These are phyloP conservation scores for Emydomyces testavorans DNA, from an alignment of 2,329 filamentous ascomycete genomes.

Conservation along the genomic window DNA sequence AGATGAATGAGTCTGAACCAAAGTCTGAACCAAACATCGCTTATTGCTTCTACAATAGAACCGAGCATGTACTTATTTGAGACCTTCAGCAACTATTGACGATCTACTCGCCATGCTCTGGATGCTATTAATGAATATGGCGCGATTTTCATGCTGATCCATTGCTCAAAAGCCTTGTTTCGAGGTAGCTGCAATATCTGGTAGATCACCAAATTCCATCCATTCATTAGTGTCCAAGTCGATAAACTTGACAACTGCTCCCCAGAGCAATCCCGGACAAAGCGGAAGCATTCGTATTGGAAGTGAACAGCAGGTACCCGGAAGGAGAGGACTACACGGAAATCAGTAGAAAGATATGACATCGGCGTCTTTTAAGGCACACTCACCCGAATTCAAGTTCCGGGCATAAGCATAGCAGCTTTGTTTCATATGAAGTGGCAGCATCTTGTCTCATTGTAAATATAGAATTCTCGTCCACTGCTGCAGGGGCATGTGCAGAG, in stretches of 20 bases:
- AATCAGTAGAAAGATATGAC: slow-evolving; percentile 1
- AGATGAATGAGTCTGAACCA: slow-evolving; percentile 46
- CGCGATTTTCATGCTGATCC: too few relatives aligned
- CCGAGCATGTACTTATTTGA: too few relatives aligned
- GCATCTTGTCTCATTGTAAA: slow-evolving; percentile 45
- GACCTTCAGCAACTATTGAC: too few relatives aligned
- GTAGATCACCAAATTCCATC: slow-evolving; percentile 46
- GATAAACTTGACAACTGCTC: slow-evolving; percentile 45
- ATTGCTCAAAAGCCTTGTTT: too few relatives aligned
- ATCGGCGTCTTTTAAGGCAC: background rate
- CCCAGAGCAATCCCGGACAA: slow-evolving; percentile 39
- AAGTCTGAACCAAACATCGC: background rate
- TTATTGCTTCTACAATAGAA: too few relatives aligned
- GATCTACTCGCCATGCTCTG: too few relatives aligned
- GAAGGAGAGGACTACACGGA: slow-evolving; percentile 38
- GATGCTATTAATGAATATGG: too few relatives aligned
- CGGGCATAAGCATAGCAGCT: slow-evolving; percentile 46
- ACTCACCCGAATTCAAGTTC: slow-evolving; percentile 48
- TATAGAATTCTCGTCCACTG: slow-evolving; percentile 47
- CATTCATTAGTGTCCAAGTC: slow-evolving; percentile 46
- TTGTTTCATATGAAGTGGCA: slow-evolving; percentile 36
- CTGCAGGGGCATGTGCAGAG: slow-evolving; percentile 37
- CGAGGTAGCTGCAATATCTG: slow-evolving; percentile 40
- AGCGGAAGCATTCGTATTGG: slow-evolving; percentile 46
- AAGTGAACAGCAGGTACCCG: slow-evolving; percentile 46